phyloP scores from a whole-genome alignment of 768 basidiomycete species.

The Lactifluus pinguis region DNA sequence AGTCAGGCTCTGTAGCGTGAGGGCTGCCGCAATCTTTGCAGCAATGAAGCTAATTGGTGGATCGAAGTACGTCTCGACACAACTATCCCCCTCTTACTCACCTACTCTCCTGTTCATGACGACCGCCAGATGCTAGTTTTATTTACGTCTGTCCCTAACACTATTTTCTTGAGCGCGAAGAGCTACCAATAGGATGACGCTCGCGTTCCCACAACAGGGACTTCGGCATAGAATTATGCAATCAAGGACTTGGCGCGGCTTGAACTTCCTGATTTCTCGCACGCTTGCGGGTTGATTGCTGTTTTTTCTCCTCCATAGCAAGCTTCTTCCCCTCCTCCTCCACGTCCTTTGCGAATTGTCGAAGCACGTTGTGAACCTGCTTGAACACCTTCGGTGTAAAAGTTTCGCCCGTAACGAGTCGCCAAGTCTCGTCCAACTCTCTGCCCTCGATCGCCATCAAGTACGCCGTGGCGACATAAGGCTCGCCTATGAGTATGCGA shows the following conservation, averaged over 20 bases:
- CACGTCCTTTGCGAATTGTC: neutral
- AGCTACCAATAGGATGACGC: too few species aligned
- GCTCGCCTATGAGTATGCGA: neutral
- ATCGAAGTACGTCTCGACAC: too few species aligned
- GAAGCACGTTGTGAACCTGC: neutral
- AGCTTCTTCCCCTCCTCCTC: slow-evolving; percentile 2
- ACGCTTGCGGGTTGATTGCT: neutral
- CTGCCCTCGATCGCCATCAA: neutral
- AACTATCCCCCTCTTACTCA: too few species aligned
- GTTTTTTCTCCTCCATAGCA: neutral
- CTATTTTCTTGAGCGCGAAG: too few species aligned
- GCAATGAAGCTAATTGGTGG: too few species aligned
- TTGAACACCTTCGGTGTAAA: neutral
- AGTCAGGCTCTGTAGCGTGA: too few species aligned
- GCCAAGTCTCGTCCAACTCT: neutral
- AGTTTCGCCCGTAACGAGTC: slow-evolving; percentile 2
- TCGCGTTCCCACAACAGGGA: too few species aligned
- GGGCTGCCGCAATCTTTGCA: too few species aligned
- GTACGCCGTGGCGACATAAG: slow-evolving; percentile 7
- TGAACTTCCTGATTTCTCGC: neutral
- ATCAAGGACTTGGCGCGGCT: neutral
- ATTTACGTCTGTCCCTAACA: too few species aligned
- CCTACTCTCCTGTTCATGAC: too few species aligned
- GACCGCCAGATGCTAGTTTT: too few species aligned
- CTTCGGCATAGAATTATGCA: too few species aligned